These are phyloP conservation scores for Puccinia polysora DNA, from an alignment of 1,284 basidiomycete species.

Conservation along the genomic window DNA sequence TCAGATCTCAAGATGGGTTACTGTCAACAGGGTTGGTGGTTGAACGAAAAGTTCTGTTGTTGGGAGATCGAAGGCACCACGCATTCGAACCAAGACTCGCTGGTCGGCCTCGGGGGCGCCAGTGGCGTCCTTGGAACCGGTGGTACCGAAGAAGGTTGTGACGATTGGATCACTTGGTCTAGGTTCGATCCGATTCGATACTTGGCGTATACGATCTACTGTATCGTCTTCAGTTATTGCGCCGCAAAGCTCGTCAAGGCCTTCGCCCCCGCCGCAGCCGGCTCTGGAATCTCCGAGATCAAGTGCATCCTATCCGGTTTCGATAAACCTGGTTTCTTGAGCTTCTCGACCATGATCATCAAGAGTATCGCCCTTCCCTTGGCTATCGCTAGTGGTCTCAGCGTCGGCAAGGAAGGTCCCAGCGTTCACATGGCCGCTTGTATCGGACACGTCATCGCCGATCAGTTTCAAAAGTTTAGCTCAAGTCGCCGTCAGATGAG, in stretches of 20 bases:
- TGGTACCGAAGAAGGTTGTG: conserved; percentile 64
- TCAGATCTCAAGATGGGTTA: conserved; percentile 97
- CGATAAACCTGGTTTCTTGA: conserved; percentile 89
- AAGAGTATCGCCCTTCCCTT: conserved; percentile 88
- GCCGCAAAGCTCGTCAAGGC: conserved; percentile 81
- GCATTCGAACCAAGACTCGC: background rate
- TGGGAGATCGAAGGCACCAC: conserved; percentile 70
- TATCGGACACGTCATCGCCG: conserved; percentile 80
- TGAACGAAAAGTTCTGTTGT: conserved; percentile 96
- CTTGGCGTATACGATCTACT: conserved; percentile 79
- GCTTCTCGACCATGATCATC: conserved; percentile 79
- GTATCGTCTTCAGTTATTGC: conserved; percentile 75
- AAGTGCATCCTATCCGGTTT: conserved; percentile 98
- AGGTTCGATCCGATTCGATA: conserved; percentile 69
- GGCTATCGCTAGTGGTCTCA: conserved; percentile 94
- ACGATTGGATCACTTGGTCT: conserved; percentile 92
- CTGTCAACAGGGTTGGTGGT: conserved; percentile 95
- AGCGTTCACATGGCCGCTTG: conserved; percentile 96
- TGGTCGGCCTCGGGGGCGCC: conserved; percentile 16
- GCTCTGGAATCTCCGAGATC: conserved; percentile 97
- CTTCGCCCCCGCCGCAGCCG: conserved; percentile 90
- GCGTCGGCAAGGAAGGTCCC: conserved; percentile 97
- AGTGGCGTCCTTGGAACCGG: conserved; percentile 60
- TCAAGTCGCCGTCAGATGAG: conserved; percentile 83
- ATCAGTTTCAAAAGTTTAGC: conserved; percentile 73